phyloP scores from a whole-genome alignment of 805 yeast genomes.

The Zygotorulaspora florentina region DNA sequence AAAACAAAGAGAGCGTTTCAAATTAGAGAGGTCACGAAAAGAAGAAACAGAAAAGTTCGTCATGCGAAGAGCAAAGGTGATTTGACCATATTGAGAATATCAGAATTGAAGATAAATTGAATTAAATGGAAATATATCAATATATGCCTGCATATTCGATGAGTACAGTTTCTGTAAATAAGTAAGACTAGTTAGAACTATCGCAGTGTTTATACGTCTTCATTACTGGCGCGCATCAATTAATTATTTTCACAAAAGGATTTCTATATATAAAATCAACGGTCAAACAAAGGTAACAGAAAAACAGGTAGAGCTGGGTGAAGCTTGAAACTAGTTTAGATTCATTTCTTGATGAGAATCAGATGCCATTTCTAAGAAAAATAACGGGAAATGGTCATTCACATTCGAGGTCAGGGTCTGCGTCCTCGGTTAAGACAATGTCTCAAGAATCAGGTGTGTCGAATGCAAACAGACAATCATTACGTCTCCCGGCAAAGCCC shows the following conservation, averaged over 20 bases:
- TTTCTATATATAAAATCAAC: background rate
- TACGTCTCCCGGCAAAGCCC: constrained; percentile 7
- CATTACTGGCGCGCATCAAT: background rate
- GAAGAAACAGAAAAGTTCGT: constrained; percentile 73
- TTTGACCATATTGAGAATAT: constrained; percentile 72
- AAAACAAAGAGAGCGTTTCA: constrained; percentile 78
- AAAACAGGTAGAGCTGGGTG: background rate
- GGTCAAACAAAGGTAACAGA: background rate
- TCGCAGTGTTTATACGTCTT: background rate
- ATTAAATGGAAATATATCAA: background rate
- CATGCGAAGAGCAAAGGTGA: constrained; percentile 64
- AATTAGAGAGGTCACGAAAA: constrained; percentile 67
- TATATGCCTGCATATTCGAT: background rate
- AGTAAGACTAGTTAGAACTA: background rate
- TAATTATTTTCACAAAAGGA: background rate
- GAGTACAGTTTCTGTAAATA: background rate
- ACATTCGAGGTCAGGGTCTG: constrained; percentile 28
- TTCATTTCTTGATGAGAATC: background rate
- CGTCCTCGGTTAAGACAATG: constrained; percentile 21
- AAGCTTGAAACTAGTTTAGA: background rate
- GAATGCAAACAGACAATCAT: constrained; percentile 7
- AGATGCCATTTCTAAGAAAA: constrained; percentile 29
- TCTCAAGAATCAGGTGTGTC: constrained; percentile 12
- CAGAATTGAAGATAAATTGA: constrained; percentile 57
- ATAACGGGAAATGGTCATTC: constrained; percentile 22